Conservation (phyloP, 345 rosid species). For the Eucalyptus sideroxylon region DNA sequence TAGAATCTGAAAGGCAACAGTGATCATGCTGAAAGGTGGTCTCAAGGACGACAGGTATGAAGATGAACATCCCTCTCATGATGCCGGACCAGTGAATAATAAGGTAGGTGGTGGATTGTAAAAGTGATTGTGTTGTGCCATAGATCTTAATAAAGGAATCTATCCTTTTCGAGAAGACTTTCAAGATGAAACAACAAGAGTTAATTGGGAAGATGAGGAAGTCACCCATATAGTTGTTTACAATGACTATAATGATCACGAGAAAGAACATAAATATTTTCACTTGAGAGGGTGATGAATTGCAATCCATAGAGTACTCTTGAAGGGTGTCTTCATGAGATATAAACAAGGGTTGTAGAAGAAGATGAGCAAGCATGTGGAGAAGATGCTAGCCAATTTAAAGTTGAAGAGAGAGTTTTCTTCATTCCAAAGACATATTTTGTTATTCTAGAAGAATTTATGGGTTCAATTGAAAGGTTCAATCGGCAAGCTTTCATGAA, state of each 20-base stretch:
- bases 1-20: neutral
- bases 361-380: neutral
- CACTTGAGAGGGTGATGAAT: neutral
- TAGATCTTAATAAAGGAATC: neutral
- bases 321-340: neutral
- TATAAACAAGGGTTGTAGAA: neutral
- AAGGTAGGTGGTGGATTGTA: neutral
- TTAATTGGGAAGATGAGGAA: neutral
- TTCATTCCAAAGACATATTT: neutral
- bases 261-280: neutral
- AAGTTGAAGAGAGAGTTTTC: neutral
- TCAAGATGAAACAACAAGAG: neutral
- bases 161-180: neutral
- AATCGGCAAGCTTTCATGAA: neutral
- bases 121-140: neutral
- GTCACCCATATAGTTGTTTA: neutral
- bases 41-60: neutral
- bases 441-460: neutral
- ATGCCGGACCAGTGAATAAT: neutral
- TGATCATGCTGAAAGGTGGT: neutral
- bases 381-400: neutral
- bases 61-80: neutral
- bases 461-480: neutral
- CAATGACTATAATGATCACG: neutral
- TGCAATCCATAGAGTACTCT: neutral